Base-by-base conservation (phyloP, 768 basidiomycete genomes). In the Amylocystis lapponica region DNA sequence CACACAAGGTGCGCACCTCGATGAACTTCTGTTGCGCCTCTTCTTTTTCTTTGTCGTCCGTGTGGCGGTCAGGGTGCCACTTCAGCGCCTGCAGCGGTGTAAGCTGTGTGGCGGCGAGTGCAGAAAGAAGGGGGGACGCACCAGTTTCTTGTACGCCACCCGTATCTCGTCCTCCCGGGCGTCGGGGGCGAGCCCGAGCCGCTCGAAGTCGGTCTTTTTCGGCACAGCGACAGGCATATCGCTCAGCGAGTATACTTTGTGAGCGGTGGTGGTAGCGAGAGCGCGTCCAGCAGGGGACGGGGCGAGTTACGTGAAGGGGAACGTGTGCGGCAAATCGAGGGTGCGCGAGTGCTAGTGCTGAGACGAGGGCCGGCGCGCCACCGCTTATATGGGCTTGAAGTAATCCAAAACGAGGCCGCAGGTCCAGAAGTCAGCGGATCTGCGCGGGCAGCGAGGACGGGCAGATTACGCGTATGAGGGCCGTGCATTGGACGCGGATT, bases 51-150 rank as follows among this genome's bases (percentile, higher is more conserved):
- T 73, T 76, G 46, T 73, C 68, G 21, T 67, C 60, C 17, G 60
- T 52, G 60, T 79, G 77, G 47, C 78, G 79, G 62, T 83, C 80
- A 49, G 81, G 80, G 51, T 83, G 80, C 79, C 81, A 84, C 54
- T 69, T 71, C 43, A 83, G 63, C 50, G 78, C 80, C 81, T 75
- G 30, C 48, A 25, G 27, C 53, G 50, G 32, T 36, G 36, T 53
- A 46, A 54, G 43, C 62, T 9, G 20, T 53, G 22, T 48, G 40
- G 34, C 43, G 39, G 53, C 48, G 41, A 61, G 55, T 42, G 44
- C 47, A 44, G 47, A 49, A 41, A 27, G 39, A 23, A 20, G 21
- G 40, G 50, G 46, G 31, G 22, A 57, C 66, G 53, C 64, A 81
- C 81, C 65, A 77, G 66, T 58, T 68, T 74, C 64, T 75, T 80